Conservation (phyloP, 139 green algal genomes). For the Edaphochlamys debaryana region DNA sequence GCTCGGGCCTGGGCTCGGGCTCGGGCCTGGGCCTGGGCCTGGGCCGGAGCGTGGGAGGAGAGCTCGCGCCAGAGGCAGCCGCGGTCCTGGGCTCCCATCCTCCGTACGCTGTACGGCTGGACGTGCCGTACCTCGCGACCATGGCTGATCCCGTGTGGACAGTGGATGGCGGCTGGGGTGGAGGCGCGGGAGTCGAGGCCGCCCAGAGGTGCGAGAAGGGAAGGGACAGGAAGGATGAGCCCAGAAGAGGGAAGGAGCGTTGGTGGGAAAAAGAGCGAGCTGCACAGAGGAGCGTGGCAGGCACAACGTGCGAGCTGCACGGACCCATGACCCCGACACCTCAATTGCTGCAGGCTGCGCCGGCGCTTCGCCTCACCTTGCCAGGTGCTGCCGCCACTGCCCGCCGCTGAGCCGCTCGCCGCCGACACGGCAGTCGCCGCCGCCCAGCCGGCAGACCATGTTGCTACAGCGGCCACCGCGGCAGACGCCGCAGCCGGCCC, state of each 20-base stretch:
- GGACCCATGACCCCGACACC: neutral
- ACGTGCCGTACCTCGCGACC: slow-evolving; percentile 42
- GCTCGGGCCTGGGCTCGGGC: too few species aligned
- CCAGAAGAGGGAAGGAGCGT: neutral
- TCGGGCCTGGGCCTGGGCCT: too few species aligned
- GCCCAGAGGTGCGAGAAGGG: neutral
- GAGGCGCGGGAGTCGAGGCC: neutral
- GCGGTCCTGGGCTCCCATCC: too few species aligned
- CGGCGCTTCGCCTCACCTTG: neutral
- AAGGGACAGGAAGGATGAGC: neutral
- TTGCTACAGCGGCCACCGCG: neutral
- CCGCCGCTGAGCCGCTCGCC: neutral
- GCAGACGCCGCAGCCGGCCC: neutral
- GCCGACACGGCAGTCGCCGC: neutral
- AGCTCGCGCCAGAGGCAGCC: too few species aligned
- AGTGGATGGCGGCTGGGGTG: neutral
- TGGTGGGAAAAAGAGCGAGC: neutral
- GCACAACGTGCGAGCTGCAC: neutral
- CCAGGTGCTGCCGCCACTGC: neutral
- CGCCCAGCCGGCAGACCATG: neutral
- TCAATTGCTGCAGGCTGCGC: neutral
- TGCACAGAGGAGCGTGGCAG: neutral
- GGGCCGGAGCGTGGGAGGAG: too few species aligned
- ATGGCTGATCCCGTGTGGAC: neutral
- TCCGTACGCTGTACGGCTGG: neutral